Conservation (phyloP, 2,329 filamentous ascomycete species). For the Teratosphaeria zuluensis region DNA sequence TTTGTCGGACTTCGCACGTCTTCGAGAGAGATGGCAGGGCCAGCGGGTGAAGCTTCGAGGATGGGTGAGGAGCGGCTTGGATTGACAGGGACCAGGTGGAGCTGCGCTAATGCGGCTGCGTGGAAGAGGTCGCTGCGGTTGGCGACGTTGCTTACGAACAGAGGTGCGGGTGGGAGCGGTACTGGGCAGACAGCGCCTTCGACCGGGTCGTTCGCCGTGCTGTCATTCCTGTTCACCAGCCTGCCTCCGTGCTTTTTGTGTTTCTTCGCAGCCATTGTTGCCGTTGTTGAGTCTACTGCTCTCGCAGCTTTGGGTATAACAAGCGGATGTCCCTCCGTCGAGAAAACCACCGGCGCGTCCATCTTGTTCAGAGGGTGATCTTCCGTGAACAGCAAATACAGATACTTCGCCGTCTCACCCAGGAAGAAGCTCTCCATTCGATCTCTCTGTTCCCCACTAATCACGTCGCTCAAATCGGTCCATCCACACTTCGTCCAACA, state of each 20-base stretch:
- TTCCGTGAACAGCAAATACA: slow-evolving; percentile 82
- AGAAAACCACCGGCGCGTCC: slow-evolving; percentile 85
- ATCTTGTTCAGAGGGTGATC: slow-evolving; percentile 78
- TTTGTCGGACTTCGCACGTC: slow-evolving; percentile 57
- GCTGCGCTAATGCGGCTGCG: slow-evolving; percentile 71
- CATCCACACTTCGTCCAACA: slow-evolving; percentile 90
- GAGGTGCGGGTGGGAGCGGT: slow-evolving; percentile 48
- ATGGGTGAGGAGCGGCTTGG: slow-evolving; percentile 33
- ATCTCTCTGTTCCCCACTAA: slow-evolving; percentile 72
- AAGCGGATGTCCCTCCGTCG: slow-evolving; percentile 89
- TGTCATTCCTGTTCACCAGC: neutral
- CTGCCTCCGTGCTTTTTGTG: neutral
- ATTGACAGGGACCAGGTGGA: slow-evolving; percentile 59
- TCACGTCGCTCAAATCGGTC: slow-evolving; percentile 61
- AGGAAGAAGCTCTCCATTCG: slow-evolving; percentile 99
- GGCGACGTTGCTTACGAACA: slow-evolving; percentile 71
- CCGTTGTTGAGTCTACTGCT: neutral
- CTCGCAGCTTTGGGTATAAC: slow-evolving; percentile 45
- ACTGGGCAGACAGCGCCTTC: slow-evolving; percentile 54
- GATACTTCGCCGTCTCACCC: slow-evolving; percentile 90
- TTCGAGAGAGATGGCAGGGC: slow-evolving; percentile 44
- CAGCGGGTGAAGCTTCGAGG: slow-evolving; percentile 42
- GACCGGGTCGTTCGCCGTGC: neutral
- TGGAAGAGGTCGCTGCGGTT: slow-evolving; percentile 77
- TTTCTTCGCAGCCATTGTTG: neutral